phyloP scores from a whole-genome alignment of 768 basidiomycete species.

The Pisolithus microcarpus region DNA sequence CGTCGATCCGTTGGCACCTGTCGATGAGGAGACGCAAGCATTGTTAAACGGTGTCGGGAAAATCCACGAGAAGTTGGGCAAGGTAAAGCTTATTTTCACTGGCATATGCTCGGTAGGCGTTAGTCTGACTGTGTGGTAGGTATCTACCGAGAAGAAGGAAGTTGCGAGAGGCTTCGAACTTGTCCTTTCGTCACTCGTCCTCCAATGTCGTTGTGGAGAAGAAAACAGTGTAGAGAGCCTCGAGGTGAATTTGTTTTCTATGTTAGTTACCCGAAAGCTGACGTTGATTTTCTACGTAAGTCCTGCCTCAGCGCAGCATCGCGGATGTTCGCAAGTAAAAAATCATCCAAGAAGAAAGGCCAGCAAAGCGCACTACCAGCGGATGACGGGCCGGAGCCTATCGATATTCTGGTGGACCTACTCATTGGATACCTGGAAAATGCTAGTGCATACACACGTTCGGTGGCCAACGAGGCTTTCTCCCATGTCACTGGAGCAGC shows the following conservation, averaged over 20 bases:
- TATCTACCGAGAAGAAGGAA: slow-evolving; percentile 14
- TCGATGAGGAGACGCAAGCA: slow-evolving; percentile 49
- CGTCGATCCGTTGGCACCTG: slow-evolving; percentile 41
- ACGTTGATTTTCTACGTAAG: slow-evolving; percentile 28
- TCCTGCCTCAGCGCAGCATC: slow-evolving; percentile 52
- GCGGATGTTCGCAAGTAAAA: slow-evolving; percentile 41
- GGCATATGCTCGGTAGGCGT: neutral
- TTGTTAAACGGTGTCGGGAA: slow-evolving; percentile 41
- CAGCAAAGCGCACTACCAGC: slow-evolving; percentile 16
- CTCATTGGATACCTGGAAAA: slow-evolving; percentile 87
- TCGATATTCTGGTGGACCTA: slow-evolving; percentile 83
- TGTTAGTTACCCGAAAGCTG: neutral
- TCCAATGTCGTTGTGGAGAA: slow-evolving; percentile 66
- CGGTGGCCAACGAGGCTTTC: slow-evolving; percentile 76
- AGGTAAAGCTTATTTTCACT: slow-evolving; percentile 28
- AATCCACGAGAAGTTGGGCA: slow-evolving; percentile 34
- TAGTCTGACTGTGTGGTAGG: neutral
- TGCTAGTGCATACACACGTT: slow-evolving; percentile 71
- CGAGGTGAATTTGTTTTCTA: slow-evolving; percentile 39
- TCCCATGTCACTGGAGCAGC: slow-evolving; percentile 61
- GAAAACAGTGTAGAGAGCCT: slow-evolving; percentile 54
- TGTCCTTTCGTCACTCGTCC: slow-evolving; percentile 58
- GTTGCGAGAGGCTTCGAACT: slow-evolving; percentile 60
- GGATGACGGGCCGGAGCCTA: slow-evolving; percentile 44
- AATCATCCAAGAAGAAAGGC: slow-evolving; percentile 30